Percentiles rank a stretch among this genome's conserved stretches.
These are phyloP conservation scores for Seiridium unicorne DNA, from an alignment of 2,329 filamentous ascomycete genomes.

Conservation along the genomic window DNA sequence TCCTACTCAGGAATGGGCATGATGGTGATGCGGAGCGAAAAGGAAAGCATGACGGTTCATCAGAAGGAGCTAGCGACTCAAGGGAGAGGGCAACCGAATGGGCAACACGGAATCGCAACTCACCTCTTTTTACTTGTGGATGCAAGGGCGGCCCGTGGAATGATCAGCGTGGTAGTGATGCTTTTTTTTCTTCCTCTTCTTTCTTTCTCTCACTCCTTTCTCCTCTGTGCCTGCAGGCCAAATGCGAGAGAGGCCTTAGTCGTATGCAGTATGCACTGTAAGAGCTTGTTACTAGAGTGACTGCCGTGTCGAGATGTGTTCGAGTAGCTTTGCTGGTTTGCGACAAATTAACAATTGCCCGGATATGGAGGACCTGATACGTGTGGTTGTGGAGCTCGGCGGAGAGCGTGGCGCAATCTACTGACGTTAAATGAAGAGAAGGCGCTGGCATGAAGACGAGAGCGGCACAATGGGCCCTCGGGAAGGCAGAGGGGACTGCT, in stretches of 20 bases:
- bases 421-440: too few species aligned
- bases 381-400: too few species aligned
- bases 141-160: conserved; percentile 11
- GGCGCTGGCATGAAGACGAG: too few species aligned
- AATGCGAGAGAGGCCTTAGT: not conserved
- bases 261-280: not conserved
- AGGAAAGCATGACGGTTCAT: not conserved
- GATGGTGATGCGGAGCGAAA: not conserved
- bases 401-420: too few species aligned
- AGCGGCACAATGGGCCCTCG: too few species aligned
- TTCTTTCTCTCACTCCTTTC: too few species aligned
- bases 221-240: conserved; percentile 6
- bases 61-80: not conserved
- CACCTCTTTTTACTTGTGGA: not conserved
- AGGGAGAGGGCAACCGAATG: not conserved
- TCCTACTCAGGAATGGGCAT: not conserved
- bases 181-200: conserved; percentile 4
- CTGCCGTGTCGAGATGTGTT: not conserved
- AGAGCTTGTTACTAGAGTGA: not conserved
- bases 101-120: not conserved
- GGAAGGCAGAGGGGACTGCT: too few species aligned
- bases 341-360: too few species aligned
- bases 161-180: conserved; percentile 16
- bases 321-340: too few species aligned
- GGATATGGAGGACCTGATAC: too few species aligned